These are phyloP conservation scores for Tulasnella sp. DNA, from an alignment of 768 basidiomycete species.

Conservation along the genomic window DNA sequence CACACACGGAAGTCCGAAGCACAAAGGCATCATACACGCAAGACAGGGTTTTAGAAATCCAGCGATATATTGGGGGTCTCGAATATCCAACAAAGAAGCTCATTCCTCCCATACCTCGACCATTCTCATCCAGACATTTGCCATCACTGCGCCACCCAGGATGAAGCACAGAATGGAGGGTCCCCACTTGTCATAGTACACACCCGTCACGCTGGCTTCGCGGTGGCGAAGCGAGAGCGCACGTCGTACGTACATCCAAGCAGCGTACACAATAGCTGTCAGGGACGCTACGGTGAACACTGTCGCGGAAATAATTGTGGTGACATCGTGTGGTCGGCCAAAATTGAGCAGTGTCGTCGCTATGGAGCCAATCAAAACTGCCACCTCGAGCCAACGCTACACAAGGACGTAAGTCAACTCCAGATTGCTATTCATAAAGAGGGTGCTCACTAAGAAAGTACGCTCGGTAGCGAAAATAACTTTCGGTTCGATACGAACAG, in stretches of 20 bases:
- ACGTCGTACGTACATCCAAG: conserved; percentile 66
- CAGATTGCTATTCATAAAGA: conserved; percentile 2
- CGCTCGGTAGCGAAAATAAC: conserved; percentile 94
- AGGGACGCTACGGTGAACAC: conserved; percentile 87
- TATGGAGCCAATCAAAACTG: conserved; percentile 78
- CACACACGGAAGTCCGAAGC: no score
- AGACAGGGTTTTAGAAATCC: no score
- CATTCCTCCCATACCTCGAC: not conserved
- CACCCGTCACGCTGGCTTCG: conserved; percentile 45
- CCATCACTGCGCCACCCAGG: conserved; percentile 53
- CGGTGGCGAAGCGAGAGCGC: conserved; percentile 54
- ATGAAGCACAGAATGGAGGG: conserved; percentile 63
- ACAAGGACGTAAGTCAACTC: not conserved
- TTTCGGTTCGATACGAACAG: conserved; percentile 95
- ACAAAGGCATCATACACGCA: no score
- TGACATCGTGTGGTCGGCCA: conserved; percentile 51
- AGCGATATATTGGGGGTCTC: no score
- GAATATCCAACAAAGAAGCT: no score
- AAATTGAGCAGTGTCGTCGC: conserved; percentile 88
- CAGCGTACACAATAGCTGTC: conserved; percentile 76
- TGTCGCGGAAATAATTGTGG: conserved; percentile 63
- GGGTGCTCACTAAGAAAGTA: conserved; percentile 67
- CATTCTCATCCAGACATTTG: conserved; percentile 44
- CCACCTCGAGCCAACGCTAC: conserved; percentile 82
- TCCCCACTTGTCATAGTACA: conserved; percentile 85